Evolutionary conservation across 2,329 filamentous ascomycete species (phyloP).

Genomic region (Thermothelomyces thermophilus): DNA sequence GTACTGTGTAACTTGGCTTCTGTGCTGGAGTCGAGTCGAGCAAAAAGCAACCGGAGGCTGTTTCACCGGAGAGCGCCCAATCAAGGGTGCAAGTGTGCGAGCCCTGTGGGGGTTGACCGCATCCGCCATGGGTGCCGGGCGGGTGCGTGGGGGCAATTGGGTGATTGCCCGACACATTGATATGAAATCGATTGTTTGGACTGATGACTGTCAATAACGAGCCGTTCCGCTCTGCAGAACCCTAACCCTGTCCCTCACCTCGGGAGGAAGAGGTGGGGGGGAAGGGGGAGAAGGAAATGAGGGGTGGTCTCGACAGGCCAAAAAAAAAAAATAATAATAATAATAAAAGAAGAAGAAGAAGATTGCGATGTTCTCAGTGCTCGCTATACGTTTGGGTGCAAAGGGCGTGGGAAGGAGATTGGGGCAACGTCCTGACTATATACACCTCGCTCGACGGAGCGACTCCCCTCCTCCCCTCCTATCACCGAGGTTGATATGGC

Average conservation of each 20-base stretch:
- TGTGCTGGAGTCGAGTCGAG: no score
- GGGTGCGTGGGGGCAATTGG: slow-evolving; percentile 11
- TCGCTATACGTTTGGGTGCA: neutral
- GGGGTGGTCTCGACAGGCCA: neutral
- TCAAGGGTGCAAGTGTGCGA: neutral
- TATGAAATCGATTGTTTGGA: slow-evolving; percentile 8
- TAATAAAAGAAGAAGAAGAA: neutral
- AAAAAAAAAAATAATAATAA: neutral
- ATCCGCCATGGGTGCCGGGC: neutral
- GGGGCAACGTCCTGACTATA: neutral
- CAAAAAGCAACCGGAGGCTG: neutral
- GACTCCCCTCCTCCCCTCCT: neutral
- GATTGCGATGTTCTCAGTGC: no score
- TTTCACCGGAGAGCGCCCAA: slow-evolving; percentile 2
- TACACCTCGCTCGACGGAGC: neutral
- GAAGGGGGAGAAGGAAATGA: neutral
- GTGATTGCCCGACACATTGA: slow-evolving; percentile 5
- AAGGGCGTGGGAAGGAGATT: neutral
- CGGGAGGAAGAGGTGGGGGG: neutral
- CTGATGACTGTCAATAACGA: neutral
- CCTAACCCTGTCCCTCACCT: slow-evolving; percentile 6
- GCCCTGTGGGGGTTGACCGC: slow-evolving; percentile 15
- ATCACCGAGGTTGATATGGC: neutral
- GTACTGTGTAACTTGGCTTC: no score
- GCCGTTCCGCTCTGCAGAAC: neutral